Evolutionary conservation across 2,329 filamentous ascomycete species (phyloP), one percentile per base, ranked within the genome.

Genomic region (Neonectria sp.): DNA sequence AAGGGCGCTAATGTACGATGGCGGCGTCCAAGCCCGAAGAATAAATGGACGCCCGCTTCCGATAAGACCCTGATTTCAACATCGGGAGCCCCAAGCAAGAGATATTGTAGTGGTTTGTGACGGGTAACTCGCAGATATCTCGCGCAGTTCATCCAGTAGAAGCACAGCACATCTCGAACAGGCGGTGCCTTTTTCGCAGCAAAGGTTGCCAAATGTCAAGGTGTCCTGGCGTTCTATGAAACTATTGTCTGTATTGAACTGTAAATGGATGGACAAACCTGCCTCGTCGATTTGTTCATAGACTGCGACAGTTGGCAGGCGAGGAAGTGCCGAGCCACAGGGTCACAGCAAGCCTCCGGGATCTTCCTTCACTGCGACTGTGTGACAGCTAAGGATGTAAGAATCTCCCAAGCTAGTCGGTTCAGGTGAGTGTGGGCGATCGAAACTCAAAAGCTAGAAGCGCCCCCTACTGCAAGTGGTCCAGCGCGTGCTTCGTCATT

Each of bases 31-130:
- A 65, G 61, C 53, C 49, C 59, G 21, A 67, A 55, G 45, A 56
- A 67, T 27, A 51, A 69, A 67, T 70, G 55, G 56, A 27, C 61
- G 51, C 55, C 57, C 62, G 62, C 51, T 72, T 33, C 63, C 35
- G 70, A 73, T 74, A 73, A 72, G 64, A 66, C 63, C 63, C 63
- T 58, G 46, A 61, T 66, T 62, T 66, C 56, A 55, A 58, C 46
- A 61, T 58, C 37, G 53, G 52, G 37, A 57, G 48, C 12, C 33
- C 33, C 15, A 55, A 56, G 40, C 12, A 45, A 35, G 35, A 46
- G 40, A 60, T 25, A 45, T 21, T 25, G 31, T 24, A 46, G 46
- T 31, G 15, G 15, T 17, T 48, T 51, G 45, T 51, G 31, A 62
- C 53, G 46, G 45, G 35, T 4, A 51, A 48, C 53, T 66, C 63